Conservation (phyloP, 2,329 filamentous ascomycete species). For the Esteya vermicola region DNA sequence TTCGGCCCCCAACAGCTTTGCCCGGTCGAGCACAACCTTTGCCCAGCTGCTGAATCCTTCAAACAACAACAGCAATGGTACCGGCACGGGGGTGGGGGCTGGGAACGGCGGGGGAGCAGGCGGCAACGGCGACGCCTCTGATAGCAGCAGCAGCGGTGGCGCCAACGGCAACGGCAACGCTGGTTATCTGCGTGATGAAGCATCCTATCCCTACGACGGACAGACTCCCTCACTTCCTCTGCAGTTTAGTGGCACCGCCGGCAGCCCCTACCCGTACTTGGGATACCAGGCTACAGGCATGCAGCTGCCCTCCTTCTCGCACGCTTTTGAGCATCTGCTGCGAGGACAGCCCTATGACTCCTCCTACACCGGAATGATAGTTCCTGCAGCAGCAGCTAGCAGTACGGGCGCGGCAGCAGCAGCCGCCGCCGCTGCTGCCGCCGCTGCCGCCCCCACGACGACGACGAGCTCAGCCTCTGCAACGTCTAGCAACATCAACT, state of each 20-base stretch:
- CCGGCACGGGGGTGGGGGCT: too few relatives aligned
- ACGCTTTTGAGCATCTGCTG: slow-evolving; percentile 37
- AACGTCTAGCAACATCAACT: slow-evolving; percentile 24
- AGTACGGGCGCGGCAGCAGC: neutral
- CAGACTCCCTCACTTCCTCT: too few relatives aligned
- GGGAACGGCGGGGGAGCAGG: too few relatives aligned
- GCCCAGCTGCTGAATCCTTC: slow-evolving; percentile 33
- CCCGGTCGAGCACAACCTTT: slow-evolving; percentile 26
- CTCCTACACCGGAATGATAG: neutral
- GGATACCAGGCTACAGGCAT: slow-evolving; percentile 12
- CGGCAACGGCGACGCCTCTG: slow-evolving; percentile 3
- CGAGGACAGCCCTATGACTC: slow-evolving; percentile 12
- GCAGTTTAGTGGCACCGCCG: slow-evolving; percentile 14
- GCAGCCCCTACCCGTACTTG: slow-evolving; percentile 11
- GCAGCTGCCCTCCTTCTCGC: slow-evolving; percentile 32
- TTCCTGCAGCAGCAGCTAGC: neutral
- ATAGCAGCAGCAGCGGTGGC: slow-evolving; percentile 12
- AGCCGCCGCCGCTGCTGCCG: too few relatives aligned
- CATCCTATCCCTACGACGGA: too few relatives aligned
- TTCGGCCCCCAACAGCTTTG: slow-evolving; percentile 22
- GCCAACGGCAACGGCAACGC: slow-evolving; percentile 10
- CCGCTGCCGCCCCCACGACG: too few relatives aligned
- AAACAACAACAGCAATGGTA: too few relatives aligned
- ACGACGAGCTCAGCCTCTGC: too few relatives aligned
- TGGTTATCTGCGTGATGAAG: too few relatives aligned